Conservation (phyloP, 768 basidiomycete genomes). For the Rubroboletus satanas region DNA sequence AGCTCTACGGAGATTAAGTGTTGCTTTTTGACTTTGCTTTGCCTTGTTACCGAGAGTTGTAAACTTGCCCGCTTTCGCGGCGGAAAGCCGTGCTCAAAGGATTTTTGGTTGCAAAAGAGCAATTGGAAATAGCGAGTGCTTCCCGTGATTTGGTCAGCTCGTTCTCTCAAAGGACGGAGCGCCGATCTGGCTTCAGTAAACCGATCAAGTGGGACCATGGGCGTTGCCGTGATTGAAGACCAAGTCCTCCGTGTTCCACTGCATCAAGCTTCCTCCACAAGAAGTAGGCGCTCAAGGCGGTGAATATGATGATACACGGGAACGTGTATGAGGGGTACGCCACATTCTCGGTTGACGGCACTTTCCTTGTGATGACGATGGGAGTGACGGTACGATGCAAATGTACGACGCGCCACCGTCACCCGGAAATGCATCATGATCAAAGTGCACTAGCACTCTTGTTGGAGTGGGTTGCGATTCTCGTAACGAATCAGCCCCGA, state of each 20-base stretch:
- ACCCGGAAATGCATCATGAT: conserved; percentile 1
- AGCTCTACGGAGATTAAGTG: conserved; percentile 49
- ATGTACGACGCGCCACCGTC: conserved; percentile 13
- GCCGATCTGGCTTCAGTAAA: conserved; percentile 21
- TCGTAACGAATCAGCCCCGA: conserved; percentile 12
- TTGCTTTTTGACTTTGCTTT: conserved; percentile 11
- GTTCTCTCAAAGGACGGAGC: conserved; percentile 13
- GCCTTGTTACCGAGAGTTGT: conserved; percentile 15
- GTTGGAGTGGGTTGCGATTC: not conserved
- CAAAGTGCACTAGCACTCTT: not conserved
- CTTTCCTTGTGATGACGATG: not conserved
- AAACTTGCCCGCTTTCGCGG: conserved; percentile 17
- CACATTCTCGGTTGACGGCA: conserved; percentile 9
- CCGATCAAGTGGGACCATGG: conserved; percentile 16
- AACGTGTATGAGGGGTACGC: conserved; percentile 11
- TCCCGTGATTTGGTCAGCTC: conserved; percentile 9
- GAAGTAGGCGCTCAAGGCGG: not conserved
- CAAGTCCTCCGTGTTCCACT: conserved; percentile 1
- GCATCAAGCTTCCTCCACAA: conserved; percentile 13
- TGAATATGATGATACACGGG: not conserved
- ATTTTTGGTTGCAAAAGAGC: conserved; percentile 15
- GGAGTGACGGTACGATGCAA: not conserved
- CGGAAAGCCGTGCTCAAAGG: conserved; percentile 17
- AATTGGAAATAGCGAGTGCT: conserved; percentile 22
- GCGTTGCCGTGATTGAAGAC: conserved; percentile 16